Conservation (phyloP, 2,329 filamentous ascomycete genomes). For the Pseudogymnoascus sp. region DNA sequence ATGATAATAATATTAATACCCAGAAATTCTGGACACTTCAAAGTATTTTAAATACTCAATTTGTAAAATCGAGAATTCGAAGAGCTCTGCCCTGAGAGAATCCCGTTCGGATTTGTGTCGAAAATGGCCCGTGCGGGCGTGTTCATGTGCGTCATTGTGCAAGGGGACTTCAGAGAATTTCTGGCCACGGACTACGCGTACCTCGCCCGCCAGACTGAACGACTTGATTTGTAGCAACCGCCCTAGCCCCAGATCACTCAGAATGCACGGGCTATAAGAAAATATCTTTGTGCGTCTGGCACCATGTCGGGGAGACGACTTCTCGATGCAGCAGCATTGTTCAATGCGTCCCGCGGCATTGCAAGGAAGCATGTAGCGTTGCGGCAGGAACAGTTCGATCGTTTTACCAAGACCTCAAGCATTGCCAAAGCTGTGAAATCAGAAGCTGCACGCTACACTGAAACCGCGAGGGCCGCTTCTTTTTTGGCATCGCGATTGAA, state of each 20-base stretch:
- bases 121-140: neutral
- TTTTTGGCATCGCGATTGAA: conserved; percentile 49
- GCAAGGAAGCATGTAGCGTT: conserved; percentile 54
- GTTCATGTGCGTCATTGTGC: neutral
- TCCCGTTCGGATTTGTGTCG: no score
- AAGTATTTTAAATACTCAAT: neutral
- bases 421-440: conserved; percentile 52
- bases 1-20: conserved; percentile 4
- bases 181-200: neutral
- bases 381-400: conserved; percentile 48
- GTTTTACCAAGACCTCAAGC: conserved; percentile 55
- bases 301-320: conserved; percentile 52
- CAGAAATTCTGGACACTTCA: neutral
- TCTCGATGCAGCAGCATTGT: conserved; percentile 62
- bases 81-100: neutral
- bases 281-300: neutral
- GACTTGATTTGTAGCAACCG: neutral
- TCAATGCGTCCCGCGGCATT: conserved; percentile 60
- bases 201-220: neutral
- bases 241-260: neutral
- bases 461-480: conserved; percentile 52
- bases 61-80: neutral
- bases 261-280: conserved; percentile 5
- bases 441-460: conserved; percentile 51
- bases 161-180: neutral